A percentile compares a stretch with the other conserved stretches of the same genome.
Evolutionary conservation across 495 filamentous ascomycete species (phyloP).

Genomic region (Astrocystis sublimbata): DNA sequence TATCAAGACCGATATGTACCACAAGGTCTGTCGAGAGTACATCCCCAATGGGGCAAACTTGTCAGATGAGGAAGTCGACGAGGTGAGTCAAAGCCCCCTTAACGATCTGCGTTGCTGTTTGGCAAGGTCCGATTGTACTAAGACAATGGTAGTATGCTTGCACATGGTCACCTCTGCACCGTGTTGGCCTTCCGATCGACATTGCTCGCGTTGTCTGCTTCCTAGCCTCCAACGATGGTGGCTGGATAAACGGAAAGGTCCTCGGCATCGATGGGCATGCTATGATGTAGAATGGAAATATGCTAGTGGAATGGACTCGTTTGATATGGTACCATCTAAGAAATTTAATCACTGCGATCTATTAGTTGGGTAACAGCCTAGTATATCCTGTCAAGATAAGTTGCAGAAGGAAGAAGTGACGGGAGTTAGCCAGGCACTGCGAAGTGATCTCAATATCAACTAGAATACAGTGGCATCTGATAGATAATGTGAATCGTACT

Average conservation of each 20-base stretch:
- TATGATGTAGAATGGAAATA: constrained; percentile 54
- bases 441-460: too few species aligned
- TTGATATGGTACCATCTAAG: too few species aligned
- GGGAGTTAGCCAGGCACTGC: too few species aligned
- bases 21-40: constrained; percentile 61
- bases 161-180: constrained; percentile 59
- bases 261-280: constrained; percentile 49
- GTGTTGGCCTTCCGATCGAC: constrained; percentile 63
- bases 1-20: constrained; percentile 79
- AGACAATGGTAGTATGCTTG: constrained; percentile 45
- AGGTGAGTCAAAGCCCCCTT: constrained; percentile 15
- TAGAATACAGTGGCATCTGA: too few species aligned
- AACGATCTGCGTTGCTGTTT: background rate
- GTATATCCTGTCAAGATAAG: too few species aligned
- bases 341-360: too few species aligned
- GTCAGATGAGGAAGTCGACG: constrained; percentile 38
- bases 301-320: too few species aligned
- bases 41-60: constrained; percentile 58
- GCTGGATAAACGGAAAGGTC: constrained; percentile 66
- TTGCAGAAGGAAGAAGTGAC: too few species aligned
- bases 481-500: too few species aligned
- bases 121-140: background rate
- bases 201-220: constrained; percentile 66
- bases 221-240: constrained; percentile 64
- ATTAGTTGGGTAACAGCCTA: too few species aligned